A percentile compares a stretch with the other conserved stretches of the same genome.
Evolutionary conservation across 257 asterid genomes (phyloP).

Genomic region (Avicennia marina): DNA sequence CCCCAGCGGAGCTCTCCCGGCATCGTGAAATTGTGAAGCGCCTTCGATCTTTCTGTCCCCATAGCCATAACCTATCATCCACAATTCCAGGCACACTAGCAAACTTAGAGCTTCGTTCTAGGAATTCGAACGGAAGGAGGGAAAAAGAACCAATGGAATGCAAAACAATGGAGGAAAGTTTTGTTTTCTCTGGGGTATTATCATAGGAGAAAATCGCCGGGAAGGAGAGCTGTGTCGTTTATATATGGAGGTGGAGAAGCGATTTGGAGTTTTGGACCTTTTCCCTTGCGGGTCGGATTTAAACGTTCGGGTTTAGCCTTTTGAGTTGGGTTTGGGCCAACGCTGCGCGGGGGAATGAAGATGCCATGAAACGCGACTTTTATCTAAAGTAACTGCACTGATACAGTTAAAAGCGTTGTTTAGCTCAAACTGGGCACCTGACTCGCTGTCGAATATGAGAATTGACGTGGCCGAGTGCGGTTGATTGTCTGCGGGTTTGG

Average conservation of each 20-base stretch:
- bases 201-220: constrained; percentile 25
- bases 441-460: too few relatives aligned
- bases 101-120: neutral
- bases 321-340: constrained; percentile 4
- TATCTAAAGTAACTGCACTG: too few relatives aligned
- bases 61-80: constrained; percentile 25
- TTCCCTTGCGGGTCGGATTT: neutral
- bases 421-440: too few relatives aligned
- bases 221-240: constrained; percentile 17
- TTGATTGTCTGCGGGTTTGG: too few relatives aligned
- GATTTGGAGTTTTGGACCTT: neutral
- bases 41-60: constrained; percentile 52
- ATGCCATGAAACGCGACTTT: neutral
- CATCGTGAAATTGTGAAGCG: constrained; percentile 64
- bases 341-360: neutral
- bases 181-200: neutral
- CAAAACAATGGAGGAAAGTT: neutral
- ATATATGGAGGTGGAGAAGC: constrained; percentile 9
- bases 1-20: constrained; percentile 67
- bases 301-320: neutral
- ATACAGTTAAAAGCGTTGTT: too few relatives aligned
- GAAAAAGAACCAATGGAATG: neutral
- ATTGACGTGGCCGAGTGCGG: too few relatives aligned
- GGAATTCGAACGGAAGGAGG: neutral
- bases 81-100: neutral